Evolutionary conservation across 2,329 filamentous ascomycete genomes (phyloP).

Genomic region (Fusarium sp.): DNA sequence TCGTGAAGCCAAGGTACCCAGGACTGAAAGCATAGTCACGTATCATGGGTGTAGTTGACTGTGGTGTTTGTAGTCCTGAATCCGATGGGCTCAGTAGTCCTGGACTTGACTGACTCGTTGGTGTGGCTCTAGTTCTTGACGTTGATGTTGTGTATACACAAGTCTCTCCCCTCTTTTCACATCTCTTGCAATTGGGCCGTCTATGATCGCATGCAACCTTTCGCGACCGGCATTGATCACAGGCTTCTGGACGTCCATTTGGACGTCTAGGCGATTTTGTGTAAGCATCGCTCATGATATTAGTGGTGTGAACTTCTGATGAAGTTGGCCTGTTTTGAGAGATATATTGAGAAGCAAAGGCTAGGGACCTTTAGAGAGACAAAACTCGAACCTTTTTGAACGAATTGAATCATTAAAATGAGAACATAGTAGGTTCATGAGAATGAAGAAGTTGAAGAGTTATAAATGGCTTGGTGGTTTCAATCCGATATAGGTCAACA

Average conservation of each 20-base stretch:
- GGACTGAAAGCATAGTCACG: slow-evolving; percentile 34
- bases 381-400: background rate
- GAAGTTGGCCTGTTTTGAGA: background rate
- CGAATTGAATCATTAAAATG: no score
- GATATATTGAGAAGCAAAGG: background rate
- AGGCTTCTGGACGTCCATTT: slow-evolving; percentile 31
- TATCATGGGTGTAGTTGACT: slow-evolving; percentile 10
- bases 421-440: background rate
- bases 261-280: slow-evolving; percentile 9
- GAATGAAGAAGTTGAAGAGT: background rate
- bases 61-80: slow-evolving; percentile 3
- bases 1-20: slow-evolving; percentile 60
- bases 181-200: slow-evolving; percentile 42
- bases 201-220: slow-evolving; percentile 34
- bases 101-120: background rate
- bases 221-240: slow-evolving; percentile 30
- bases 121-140: slow-evolving; percentile 14
- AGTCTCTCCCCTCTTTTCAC: slow-evolving; percentile 46
- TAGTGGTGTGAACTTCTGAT: background rate
- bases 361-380: background rate
- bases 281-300: slow-evolving; percentile 1
- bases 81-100: background rate
- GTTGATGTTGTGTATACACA: slow-evolving; percentile 52
- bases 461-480: background rate
- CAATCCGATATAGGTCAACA: background rate